phyloP scores from a whole-genome alignment of 2,329 filamentous ascomycete species.

The Lecanosticta acicola region DNA sequence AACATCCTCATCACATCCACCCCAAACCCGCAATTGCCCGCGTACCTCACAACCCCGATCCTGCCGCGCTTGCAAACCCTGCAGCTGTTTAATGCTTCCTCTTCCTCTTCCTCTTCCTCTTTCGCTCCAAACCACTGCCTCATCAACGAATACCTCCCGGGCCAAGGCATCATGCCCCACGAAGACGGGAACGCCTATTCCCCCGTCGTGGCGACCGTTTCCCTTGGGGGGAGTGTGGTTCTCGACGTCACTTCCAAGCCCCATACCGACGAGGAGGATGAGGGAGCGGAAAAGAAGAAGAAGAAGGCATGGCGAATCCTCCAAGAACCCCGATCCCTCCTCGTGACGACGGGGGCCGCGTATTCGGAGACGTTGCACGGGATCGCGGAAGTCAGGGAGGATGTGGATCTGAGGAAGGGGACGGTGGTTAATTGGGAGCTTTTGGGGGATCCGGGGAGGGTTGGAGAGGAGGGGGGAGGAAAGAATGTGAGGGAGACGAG shows the following conservation, averaged over 20 bases:
- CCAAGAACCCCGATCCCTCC: constrained; percentile 75
- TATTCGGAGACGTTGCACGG: constrained; percentile 71
- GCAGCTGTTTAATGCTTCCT: constrained; percentile 58
- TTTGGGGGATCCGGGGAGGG: constrained; percentile 47
- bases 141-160: constrained; percentile 84
- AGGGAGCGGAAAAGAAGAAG: constrained; percentile 48
- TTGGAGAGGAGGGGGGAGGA: constrained; percentile 44
- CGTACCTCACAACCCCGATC: no score
- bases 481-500: constrained; percentile 55
- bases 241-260: constrained; percentile 61
- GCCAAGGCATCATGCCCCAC: constrained; percentile 94
- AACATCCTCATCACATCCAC: constrained; percentile 67
- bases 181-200: constrained; percentile 88
- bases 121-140: constrained; percentile 97
- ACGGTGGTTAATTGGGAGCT: constrained; percentile 66
- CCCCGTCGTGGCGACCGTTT: constrained; percentile 84
- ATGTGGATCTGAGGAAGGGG: constrained; percentile 56
- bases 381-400: constrained; percentile 59
- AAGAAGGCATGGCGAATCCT: constrained; percentile 54
- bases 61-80: no score
- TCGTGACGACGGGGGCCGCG: constrained; percentile 63
- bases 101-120: constrained; percentile 49
- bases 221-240: constrained; percentile 70
- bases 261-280: not conserved
- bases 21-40: constrained; percentile 70